These are phyloP conservation scores for Aeminium ludgeri DNA, from an alignment of 495 filamentous ascomycete genomes.

Conservation along the genomic window DNA sequence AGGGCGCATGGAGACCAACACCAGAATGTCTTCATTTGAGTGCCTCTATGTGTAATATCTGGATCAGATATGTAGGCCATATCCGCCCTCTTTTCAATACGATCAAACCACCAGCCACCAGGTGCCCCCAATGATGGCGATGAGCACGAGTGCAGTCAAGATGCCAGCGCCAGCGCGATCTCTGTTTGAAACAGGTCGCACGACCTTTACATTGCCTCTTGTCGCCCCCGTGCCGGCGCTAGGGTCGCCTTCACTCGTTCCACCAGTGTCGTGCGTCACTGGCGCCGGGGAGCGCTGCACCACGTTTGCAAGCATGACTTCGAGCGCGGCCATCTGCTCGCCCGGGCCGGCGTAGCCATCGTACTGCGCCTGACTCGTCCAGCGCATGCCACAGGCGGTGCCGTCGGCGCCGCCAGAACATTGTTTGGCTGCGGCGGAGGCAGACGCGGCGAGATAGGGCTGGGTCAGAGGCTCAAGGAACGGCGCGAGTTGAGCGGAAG, in stretches of 20 bases:
- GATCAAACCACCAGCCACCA: constrained; percentile 25
- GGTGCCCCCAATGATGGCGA: constrained; percentile 20
- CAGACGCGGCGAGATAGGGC: constrained; percentile 30
- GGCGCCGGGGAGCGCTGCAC: constrained; percentile 26
- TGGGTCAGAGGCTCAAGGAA: constrained; percentile 37
- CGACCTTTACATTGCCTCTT: not conserved
- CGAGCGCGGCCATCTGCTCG: constrained; percentile 56
- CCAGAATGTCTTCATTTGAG: too few species aligned
- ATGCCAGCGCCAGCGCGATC: constrained; percentile 25
- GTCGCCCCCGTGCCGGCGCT: constrained; percentile 17
- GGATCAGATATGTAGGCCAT: too few species aligned
- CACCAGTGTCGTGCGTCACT: constrained; percentile 21
- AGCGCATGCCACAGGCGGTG: constrained; percentile 21
- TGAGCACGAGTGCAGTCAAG: constrained; percentile 20
- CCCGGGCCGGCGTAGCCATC: constrained; percentile 33
- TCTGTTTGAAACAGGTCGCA: constrained; percentile 17
- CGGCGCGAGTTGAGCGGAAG: constrained; percentile 46
- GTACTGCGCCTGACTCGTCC: constrained; percentile 26
- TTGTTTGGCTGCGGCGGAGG: constrained; percentile 23
- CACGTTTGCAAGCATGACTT: constrained; percentile 43
- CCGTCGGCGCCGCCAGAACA: constrained; percentile 22
- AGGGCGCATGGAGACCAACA: too few species aligned
- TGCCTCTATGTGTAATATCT: too few species aligned
- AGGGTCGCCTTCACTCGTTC: constrained; percentile 21
- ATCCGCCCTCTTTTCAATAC: too few species aligned